A percentile compares a stretch with the other conserved stretches of the same genome.
Conservation (phyloP, 345 rosid genomes). For the Noccaea bulbosa region DNA sequence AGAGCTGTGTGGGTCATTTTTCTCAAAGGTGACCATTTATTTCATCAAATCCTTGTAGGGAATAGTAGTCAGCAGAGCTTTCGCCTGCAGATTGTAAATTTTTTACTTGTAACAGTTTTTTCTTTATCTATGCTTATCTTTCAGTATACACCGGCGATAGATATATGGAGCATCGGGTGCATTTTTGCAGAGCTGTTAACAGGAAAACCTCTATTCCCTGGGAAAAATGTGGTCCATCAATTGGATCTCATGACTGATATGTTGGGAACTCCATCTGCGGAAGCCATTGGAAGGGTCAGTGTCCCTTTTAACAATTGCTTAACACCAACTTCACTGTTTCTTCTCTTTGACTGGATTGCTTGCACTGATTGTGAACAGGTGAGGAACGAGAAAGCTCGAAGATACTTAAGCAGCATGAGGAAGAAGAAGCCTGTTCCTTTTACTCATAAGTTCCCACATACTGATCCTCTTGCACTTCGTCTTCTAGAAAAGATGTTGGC, state of each 20-base stretch:
- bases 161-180: constrained; percentile 98
- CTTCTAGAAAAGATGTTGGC: constrained; percentile 90
- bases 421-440: constrained; percentile 82
- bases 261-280: constrained; percentile 89
- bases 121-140: constrained; percentile 26
- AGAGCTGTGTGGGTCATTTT: constrained; percentile 95
- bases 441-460: constrained; percentile 85
- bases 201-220: constrained; percentile 95
- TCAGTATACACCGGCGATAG: constrained; percentile 97
- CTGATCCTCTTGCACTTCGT: constrained; percentile 93
- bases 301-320: not conserved
- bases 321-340: constrained; percentile 6
- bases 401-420: constrained; percentile 95
- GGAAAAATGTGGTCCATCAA: constrained; percentile 96
- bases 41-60: not conserved
- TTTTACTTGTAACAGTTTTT: not conserved
- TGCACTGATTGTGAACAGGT: constrained; percentile 55
- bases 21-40: constrained; percentile 70
- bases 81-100: not conserved
- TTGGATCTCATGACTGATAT: constrained; percentile 94
- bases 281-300: constrained; percentile 90
- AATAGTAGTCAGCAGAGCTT: not conserved
- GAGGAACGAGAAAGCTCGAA: constrained; percentile 94
- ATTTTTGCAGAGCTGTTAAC: constrained; percentile 94
- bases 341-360: constrained; percentile 34